Evolutionary conservation across 192 early-diverging fungal genomes (phyloP), one percentile per base, ranked within the genome.

Genomic region (Mortierella claussenii): DNA sequence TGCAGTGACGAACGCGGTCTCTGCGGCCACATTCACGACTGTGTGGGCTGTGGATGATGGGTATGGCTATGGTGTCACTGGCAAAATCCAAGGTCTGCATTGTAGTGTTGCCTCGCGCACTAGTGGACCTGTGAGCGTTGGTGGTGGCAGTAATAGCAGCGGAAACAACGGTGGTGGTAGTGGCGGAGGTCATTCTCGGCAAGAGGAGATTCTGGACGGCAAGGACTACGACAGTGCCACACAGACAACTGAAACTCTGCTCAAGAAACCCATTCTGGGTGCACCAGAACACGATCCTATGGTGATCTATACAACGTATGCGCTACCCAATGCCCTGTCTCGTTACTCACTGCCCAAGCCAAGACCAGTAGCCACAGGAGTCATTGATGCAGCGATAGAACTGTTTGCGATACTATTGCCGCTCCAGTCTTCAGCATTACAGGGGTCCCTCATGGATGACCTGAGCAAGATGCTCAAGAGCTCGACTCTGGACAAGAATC

Each of bases 341-440:
- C 45, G 49, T 18, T 55, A 78, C 43, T 51, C 60, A 32, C 17
- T 83, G 12, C 82, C 86, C 34, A 73, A 82, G 42, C 86, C 86
- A 26, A 69, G 80, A 15, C 71, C 84, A 7, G 63, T 82, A 17
- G 83, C 81, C 12, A 84, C 86, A 13, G 79, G 83, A 12, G 84
- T 91, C 33, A 89, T 95, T n/a, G 95, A 99, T 75, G 80, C 88
- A 2, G 86, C 91, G 8, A 87, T 97, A 37, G 87, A 90, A 31
- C 58, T 98, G 11, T 94, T 96, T 79, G 87, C 90, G 2, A 81
- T 85, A 1, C 53, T 96, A 11, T 92, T 97, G 31, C 89, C 91
- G 4, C 60, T 82, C 15, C 88, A 94, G 45, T 82, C 82, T 10
- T 86, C 90, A 23, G 65, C 85, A 6, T 81, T 87, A 17, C 97